Base-by-base conservation (phyloP, 2,329 filamentous ascomycete genomes). In the Cercospora sp. region DNA sequence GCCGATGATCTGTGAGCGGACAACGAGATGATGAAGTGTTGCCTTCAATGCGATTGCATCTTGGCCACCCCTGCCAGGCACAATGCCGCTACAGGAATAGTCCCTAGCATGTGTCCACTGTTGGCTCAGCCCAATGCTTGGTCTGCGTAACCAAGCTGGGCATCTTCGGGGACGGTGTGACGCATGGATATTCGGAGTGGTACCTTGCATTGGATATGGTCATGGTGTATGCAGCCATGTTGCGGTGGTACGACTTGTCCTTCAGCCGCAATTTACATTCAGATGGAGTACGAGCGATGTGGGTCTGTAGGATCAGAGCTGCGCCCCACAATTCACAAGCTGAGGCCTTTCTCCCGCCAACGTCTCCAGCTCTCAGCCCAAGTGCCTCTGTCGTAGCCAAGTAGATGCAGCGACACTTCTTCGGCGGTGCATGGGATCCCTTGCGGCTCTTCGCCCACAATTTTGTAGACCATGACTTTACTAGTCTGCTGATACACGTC, bases 301-400 rank as follows among this genome's bases (percentile, higher is more conserved):
- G 45, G 45, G 45, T 51, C 45, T 23, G 18, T 23, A 51, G 45
- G 45, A 23, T 51, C 12, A 2, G 18, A 51, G 20, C 18, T 51
- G 2, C 36, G 36, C 36, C 20, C 45, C 45, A 13, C 20, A 51
- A 51, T 12, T 51, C 20, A 51, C 45, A 51, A 13, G 20, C 45
- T 51, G 45, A 20, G 45, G 20, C 45, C 45, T 51, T 51, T 51
- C 20, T 51, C 45, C 45, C 20, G 45, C 45, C 45, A 51, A 23
- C n/a, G 26, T 12, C n/a, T 60, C 57, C 57, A 64, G 28, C 48
- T 64, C 9, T 64, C 63, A 18, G 55, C 53, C 63, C 63, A 64
- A n/a, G 53, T 64, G 31, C 57, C 63, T 53, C 63, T 53, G 36
- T 64, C 63, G 57, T 64, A 55, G 23, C 48, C 63, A 13, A 33